A percentile compares a stretch with the other conserved stretches of the same genome.
These are phyloP conservation scores for Penicillium brasilianum DNA, from an alignment of 2,329 filamentous ascomycete genomes.

Conservation along the genomic window DNA sequence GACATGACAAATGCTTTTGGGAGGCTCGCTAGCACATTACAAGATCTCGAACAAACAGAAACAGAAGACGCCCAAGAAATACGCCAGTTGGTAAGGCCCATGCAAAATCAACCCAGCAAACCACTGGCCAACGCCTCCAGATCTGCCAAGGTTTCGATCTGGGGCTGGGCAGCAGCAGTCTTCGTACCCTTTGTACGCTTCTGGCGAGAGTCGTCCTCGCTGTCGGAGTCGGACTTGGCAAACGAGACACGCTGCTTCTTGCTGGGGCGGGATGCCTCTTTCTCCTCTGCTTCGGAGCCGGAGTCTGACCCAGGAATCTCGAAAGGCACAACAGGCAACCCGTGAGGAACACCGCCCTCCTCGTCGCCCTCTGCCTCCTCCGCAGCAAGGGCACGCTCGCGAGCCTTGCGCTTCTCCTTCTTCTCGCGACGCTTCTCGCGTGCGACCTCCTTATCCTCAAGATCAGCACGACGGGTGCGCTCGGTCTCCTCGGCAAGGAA, in stretches of 20 bases:
- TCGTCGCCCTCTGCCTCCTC: constrained; percentile 38
- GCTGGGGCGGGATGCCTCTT: constrained; percentile 34
- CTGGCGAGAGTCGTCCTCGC: constrained; percentile 36
- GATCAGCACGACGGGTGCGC: constrained; percentile 74
- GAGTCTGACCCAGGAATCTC: constrained; percentile 28
- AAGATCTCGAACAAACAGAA: constrained; percentile 20
- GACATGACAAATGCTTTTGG: constrained; percentile 32
- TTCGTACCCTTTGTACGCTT: constrained; percentile 30
- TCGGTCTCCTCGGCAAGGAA: constrained; percentile 79
- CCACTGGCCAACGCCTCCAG: constrained; percentile 54
- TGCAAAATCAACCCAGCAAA: constrained; percentile 41
- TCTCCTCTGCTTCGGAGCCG: constrained; percentile 32
- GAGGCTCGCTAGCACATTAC: constrained; percentile 30
- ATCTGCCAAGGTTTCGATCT: constrained; percentile 53
- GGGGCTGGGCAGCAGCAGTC: constrained; percentile 29
- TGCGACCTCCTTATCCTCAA: constrained; percentile 79
- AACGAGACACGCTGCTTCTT: constrained; percentile 51
- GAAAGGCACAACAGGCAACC: constrained; percentile 30
- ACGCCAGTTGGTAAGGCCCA: constrained; percentile 13
- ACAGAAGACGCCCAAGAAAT: constrained; percentile 21
- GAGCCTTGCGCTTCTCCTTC: constrained; percentile 52
- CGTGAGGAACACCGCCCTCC: constrained; percentile 18
- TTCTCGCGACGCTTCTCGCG: constrained; percentile 70
- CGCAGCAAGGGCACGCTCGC: constrained; percentile 43
- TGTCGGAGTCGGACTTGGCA: constrained; percentile 32